Evolutionary conservation across 176 grass and related monocot genomes (phyloP).

Genomic region (Rhipidocladum racemiflorum): DNA sequence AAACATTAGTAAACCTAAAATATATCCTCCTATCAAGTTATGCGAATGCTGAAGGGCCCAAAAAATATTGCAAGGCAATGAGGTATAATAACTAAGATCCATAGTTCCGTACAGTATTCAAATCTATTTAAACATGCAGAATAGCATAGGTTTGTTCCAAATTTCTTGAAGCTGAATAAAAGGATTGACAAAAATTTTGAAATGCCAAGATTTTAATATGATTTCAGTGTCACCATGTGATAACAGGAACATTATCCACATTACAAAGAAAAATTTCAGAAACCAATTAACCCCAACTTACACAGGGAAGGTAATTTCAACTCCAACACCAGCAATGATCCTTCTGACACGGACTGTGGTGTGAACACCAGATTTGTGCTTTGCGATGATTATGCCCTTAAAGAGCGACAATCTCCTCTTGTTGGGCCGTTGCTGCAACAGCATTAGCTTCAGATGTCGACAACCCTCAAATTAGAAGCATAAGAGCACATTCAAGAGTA

Average conservation of each 20-base stretch:
- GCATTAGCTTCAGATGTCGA: constrained; percentile 14
- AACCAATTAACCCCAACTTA: constrained; percentile 49
- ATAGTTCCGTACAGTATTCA: neutral
- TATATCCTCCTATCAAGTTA: neutral
- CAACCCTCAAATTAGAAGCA: constrained; percentile 4
- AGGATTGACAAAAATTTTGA: neutral
- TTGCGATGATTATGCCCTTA: constrained; percentile 95
- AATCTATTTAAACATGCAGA: neutral
- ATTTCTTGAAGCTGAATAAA: constrained; percentile 3
- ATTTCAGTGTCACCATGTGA: neutral
- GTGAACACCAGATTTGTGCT: constrained; percentile 84
- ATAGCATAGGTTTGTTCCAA: neutral
- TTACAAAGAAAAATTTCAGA: neutral
- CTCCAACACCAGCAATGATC: constrained; percentile 90
- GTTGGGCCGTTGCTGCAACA: constrained; percentile 76
- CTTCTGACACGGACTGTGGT: constrained; percentile 91
- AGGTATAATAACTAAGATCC: constrained; percentile 2
- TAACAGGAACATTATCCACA: constrained; percentile 9
- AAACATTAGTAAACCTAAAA: neutral
- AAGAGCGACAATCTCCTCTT: constrained; percentile 86
- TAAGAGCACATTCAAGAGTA: neutral
- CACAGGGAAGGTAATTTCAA: constrained; percentile 98
- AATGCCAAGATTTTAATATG: neutral
- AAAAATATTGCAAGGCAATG: neutral
- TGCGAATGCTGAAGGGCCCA: neutral